Evolutionary conservation across 2,329 filamentous ascomycete species (phyloP), one percentile per base, ranked within the genome.

Genomic region (Pseudogymnoascus sp.): DNA sequence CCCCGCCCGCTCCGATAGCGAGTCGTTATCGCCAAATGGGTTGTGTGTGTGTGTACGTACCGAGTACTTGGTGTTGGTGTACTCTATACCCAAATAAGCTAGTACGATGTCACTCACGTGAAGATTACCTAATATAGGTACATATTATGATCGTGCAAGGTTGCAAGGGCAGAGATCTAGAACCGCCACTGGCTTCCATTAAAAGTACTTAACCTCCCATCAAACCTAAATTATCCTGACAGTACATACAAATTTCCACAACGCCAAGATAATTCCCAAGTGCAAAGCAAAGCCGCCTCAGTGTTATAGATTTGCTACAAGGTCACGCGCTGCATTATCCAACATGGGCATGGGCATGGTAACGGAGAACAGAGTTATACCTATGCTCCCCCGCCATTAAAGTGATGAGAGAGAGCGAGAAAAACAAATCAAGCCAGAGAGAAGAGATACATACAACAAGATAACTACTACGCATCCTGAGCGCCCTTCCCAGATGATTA

Each of bases 181-280:
- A 57, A 57, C 50, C 50, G 50, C 50, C 50, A 57, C 50, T 57
- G 50, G 50, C 50, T 57, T 57, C 28, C 50, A 57, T 33, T 28
- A 57, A 33, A 57, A 57, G 28, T 57, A 57, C 50, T 57, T 57
- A 57, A 57, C 50, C 50, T 57, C 50, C n/a, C 50, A 57, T 57
- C 50, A 33, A 47, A 57, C 50, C 50, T 57, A 57, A 57, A 33
- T 31, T 57, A 57, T 57, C 50, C 50, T 57, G 50, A 21, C 50
- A 57, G n/a, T 57, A 26, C 50, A 2, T 57, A 33, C 50, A 57
- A 35, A 19, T 17, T 19, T 57, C 28, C 28, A 57, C 13, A 33
- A 35, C 50, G 50, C 50, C 50, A 57, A 57, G 50, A 57, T 21
- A 57, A 33, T 57, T 33, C 28, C 28, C 26, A 57, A 0, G 35